Percentiles rank a stretch among this genome's conserved stretches.
phyloP scores from a whole-genome alignment of 805 yeast species.

The Wickerhamomyces canadensis region DNA sequence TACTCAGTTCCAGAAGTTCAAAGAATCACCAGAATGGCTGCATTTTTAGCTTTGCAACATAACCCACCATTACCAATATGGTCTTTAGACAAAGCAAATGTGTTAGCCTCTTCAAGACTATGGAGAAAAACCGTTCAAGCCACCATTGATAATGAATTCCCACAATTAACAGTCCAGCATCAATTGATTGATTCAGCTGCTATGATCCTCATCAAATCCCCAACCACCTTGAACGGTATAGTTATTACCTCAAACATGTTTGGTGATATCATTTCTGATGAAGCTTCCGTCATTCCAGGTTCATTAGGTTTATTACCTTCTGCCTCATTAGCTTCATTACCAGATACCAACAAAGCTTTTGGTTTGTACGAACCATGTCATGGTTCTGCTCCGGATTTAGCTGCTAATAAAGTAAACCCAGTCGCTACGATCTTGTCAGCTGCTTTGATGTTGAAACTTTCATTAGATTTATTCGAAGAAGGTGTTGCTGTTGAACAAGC shows the following conservation, averaged over 20 bases:
- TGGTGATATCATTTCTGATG: conserved; percentile 97
- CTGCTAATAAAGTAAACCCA: conserved; percentile 86
- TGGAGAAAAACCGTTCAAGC: conserved; percentile 94
- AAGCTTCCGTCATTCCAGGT: conserved; percentile 97
- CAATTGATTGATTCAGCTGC: conserved; percentile 99
- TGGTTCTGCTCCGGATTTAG: conserved; percentile 96
- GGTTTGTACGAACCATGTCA: conserved; percentile 98
- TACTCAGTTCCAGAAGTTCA: conserved; percentile 90
- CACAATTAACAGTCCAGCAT: conserved; percentile 79
- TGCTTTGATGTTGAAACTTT: conserved; percentile 94
- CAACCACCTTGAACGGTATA: conserved; percentile 88
- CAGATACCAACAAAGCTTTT: conserved; percentile 89
- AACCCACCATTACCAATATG: conserved; percentile 92
- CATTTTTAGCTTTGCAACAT: conserved; percentile 88
- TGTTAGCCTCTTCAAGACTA: conserved; percentile 89
- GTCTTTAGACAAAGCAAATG: conserved; percentile 97
- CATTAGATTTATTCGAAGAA: conserved; percentile 75
- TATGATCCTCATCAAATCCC: conserved; percentile 90
- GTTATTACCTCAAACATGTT: conserved; percentile 94
- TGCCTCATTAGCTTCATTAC: conserved; percentile 92
- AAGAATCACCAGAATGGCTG: conserved; percentile 97
- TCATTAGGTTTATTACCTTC: conserved; percentile 94
- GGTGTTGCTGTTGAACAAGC: conserved; percentile 89
- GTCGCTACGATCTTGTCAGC: conserved; percentile 92
- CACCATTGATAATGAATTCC: conserved; percentile 84